Evolutionary conservation across 1,284 basidiomycete genomes (phyloP).

Genomic region (Schizophyllum commune): DNA sequence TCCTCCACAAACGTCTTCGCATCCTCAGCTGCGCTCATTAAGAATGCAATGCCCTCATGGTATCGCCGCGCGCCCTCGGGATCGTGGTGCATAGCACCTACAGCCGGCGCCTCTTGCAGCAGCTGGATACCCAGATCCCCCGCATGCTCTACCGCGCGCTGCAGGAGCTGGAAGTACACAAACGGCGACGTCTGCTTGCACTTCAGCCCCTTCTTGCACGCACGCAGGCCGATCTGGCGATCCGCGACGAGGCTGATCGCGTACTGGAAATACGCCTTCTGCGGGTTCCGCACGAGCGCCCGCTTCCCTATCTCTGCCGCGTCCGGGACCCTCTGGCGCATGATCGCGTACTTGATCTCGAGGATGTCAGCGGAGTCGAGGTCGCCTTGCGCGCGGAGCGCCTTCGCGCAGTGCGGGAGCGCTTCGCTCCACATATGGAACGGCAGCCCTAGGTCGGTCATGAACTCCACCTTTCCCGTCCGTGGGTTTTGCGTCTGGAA

Average conservation of each 20-base stretch:
- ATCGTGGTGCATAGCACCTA: neutral
- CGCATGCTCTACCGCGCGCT: conserved; percentile 52
- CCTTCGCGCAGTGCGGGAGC: conserved; percentile 45
- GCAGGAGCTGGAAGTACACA: conserved; percentile 42
- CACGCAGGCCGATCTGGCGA: conserved; percentile 26
- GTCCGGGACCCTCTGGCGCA: conserved; percentile 34
- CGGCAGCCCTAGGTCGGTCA: conserved; percentile 40
- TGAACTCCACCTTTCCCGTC: conserved; percentile 31
- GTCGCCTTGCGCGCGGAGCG: conserved; percentile 39
- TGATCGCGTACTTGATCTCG: conserved; percentile 49
- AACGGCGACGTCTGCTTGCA: conserved; percentile 40
- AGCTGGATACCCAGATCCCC: conserved; percentile 42
- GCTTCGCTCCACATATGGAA: conserved; percentile 51
- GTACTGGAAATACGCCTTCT: conserved; percentile 51
- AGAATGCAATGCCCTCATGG: conserved; percentile 51
- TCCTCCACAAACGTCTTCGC: conserved; percentile 43
- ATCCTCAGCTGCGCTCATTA: conserved; percentile 49
- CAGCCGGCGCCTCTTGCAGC: conserved; percentile 33
- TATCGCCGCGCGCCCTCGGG: conserved; percentile 32
- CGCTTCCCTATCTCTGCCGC: conserved; percentile 36
- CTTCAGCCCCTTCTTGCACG: conserved; percentile 50
- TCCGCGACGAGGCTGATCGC: conserved; percentile 38
- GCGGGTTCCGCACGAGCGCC: conserved; percentile 42
- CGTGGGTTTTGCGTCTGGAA: conserved; percentile 37
- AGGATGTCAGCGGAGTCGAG: conserved; percentile 48